These are phyloP conservation scores for Cornus controversa DNA, from an alignment of 148 eudicot genomes.

Conservation along the genomic window DNA sequence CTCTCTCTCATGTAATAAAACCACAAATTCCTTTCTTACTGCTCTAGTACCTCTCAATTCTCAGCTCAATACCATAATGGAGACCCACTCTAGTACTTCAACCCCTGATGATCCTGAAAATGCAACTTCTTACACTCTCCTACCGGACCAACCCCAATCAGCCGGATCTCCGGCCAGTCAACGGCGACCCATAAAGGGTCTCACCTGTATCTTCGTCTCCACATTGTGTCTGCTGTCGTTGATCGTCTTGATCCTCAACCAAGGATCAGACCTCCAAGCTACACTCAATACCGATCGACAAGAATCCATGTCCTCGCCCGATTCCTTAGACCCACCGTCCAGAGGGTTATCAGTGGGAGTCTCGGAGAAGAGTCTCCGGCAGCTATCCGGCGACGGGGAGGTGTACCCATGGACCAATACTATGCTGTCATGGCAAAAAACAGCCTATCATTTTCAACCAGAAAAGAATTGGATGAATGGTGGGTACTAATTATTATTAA, in stretches of 20 bases:
- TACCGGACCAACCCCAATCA: constrained; percentile 14
- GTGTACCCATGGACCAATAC: constrained; percentile 63
- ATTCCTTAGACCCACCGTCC: constrained; percentile 23
- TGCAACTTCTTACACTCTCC: constrained; percentile 18
- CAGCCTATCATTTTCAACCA: constrained; percentile 83
- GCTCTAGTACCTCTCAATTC: too few relatives aligned
- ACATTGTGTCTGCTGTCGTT: constrained; percentile 36
- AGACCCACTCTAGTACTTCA: not conserved
- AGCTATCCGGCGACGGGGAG: constrained; percentile 11
- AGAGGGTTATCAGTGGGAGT: constrained; percentile 61
- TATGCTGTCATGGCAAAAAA: constrained; percentile 82
- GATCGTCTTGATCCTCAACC: constrained; percentile 26
- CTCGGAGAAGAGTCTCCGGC: constrained; percentile 49
- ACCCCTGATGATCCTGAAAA: constrained; percentile 2
- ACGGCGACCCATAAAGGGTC: constrained; percentile 24
- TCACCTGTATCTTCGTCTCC: constrained; percentile 27
- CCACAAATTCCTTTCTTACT: too few relatives aligned
- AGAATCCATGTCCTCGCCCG: constrained; percentile 4
- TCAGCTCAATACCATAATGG: not conserved
- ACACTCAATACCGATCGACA: not conserved
- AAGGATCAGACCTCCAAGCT: not conserved
- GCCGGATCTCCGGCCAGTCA: not conserved
- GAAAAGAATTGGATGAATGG: constrained; percentile 81
- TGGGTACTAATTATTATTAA: too few relatives aligned
- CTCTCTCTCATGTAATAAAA: too few relatives aligned